phyloP scores from a whole-genome alignment of 768 basidiomycete genomes.

The Psilocybe tampanensis region DNA sequence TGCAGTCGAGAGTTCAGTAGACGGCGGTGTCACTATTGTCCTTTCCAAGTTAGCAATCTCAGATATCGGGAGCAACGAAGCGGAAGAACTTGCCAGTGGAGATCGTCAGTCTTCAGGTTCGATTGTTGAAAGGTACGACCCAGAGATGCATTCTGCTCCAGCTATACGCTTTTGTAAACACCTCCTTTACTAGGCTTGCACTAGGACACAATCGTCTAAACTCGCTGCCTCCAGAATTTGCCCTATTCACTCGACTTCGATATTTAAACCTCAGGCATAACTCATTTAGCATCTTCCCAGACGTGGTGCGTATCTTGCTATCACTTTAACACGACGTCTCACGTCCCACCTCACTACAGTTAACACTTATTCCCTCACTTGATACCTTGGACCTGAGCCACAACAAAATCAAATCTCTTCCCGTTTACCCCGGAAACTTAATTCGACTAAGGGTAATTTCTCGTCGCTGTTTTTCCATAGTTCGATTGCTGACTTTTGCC shows the following conservation, averaged over 20 bases:
- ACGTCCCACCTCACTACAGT: slow-evolving; percentile 40
- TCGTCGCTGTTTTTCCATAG: not conserved
- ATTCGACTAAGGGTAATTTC: slow-evolving; percentile 66
- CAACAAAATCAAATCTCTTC: slow-evolving; percentile 85
- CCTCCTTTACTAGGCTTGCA: slow-evolving; percentile 62
- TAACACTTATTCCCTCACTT: slow-evolving; percentile 81
- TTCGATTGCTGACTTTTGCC: not conserved
- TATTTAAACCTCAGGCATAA: slow-evolving; percentile 92
- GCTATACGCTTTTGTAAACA: not conserved
- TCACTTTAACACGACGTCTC: slow-evolving; percentile 8
- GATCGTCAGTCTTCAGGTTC: slow-evolving; percentile 48
- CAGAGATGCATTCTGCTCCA: not conserved
- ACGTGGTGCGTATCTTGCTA: slow-evolving; percentile 63
- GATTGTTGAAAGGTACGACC: slow-evolving; percentile 57
- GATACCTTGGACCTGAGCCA: slow-evolving; percentile 95
- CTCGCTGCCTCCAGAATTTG: slow-evolving; percentile 75
- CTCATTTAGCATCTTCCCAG: slow-evolving; percentile 78
- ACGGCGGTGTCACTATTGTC: slow-evolving; percentile 83
- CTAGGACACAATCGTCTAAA: slow-evolving; percentile 84
- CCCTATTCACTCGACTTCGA: slow-evolving; percentile 69
- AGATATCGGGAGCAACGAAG: slow-evolving; percentile 75
- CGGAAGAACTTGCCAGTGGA: slow-evolving; percentile 71
- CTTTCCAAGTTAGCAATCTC: slow-evolving; percentile 79
- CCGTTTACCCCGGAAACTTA: slow-evolving; percentile 78
- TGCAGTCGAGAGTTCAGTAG: slow-evolving; percentile 66